Conservation (phyloP, 305 asterid genomes). For the Ilex paraguariensis region DNA sequence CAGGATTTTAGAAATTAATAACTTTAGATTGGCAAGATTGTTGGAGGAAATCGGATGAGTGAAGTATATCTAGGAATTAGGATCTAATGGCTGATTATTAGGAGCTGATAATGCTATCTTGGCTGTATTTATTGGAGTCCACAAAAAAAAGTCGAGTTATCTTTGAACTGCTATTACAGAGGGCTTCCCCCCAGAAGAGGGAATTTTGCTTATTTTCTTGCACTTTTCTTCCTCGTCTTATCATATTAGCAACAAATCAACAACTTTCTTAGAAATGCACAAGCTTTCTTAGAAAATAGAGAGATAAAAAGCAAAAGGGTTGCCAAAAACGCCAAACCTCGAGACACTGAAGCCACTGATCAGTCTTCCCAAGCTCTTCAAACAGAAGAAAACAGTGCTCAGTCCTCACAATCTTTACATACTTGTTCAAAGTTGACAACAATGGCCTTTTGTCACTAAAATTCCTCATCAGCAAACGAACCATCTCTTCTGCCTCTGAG, state of each 20-base stretch:
- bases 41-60: not conserved
- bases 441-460: conserved; percentile 61
- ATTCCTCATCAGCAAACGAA: conserved; percentile 47
- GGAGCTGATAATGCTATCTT: too few species aligned
- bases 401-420: conserved; percentile 62
- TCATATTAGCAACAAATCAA: too few species aligned
- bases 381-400: conserved; percentile 89
- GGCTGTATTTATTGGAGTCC: too few species aligned
- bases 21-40: too few species aligned
- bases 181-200: too few species aligned
- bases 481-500: conserved; percentile 66
- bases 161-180: too few species aligned
- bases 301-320: not conserved
- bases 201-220: too few species aligned
- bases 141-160: too few species aligned
- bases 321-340: conserved; percentile 42
- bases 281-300: not conserved
- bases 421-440: conserved; percentile 51
- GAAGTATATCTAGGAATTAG: not conserved
- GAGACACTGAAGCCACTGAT: conserved; percentile 85
- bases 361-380: conserved; percentile 82
- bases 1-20: too few species aligned
- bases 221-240: too few species aligned
- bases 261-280: not conserved
- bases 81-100: not conserved